A percentile compares a stretch with the other conserved stretches of the same genome.
phyloP scores from a whole-genome alignment of 1,139 yeast species.

The Spencermartinsiella ligniputridi region DNA sequence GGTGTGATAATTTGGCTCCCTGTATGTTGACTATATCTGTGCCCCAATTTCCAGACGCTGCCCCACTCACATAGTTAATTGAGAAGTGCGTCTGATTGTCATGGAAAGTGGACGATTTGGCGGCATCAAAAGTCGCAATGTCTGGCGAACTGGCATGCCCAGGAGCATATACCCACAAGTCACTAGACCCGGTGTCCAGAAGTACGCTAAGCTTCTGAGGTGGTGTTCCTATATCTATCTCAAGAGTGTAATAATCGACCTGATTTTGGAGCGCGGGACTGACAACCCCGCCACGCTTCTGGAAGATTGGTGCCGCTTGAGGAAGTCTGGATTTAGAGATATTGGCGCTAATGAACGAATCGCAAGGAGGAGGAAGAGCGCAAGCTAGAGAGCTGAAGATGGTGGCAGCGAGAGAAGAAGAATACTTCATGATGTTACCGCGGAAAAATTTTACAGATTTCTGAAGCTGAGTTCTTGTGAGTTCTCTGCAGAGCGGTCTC shows the following conservation, averaged over 20 bases:
- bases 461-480: too few species aligned
- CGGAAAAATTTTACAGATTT: too few species aligned
- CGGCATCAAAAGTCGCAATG: conserved; percentile 4
- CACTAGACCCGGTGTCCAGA: conserved; percentile 65
- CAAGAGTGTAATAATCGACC: conserved; percentile 8
- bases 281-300: not conserved
- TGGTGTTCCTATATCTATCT: conserved; percentile 27
- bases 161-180: conserved; percentile 49
- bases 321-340: not conserved
- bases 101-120: conserved; percentile 21
- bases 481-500: too few species aligned
- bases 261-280: conserved; percentile 5
- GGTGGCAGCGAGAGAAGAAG: too few species aligned
- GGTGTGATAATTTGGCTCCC: conserved; percentile 20
- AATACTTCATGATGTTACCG: too few species aligned
- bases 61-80: conserved; percentile 27
- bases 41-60: conserved; percentile 46
- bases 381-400: too few species aligned
- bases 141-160: conserved; percentile 3
- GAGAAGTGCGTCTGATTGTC: conserved; percentile 18
- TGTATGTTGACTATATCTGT: conserved; percentile 41
- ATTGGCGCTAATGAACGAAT: not conserved
- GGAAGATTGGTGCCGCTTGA: not conserved
- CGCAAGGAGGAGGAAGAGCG: not conserved
- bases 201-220: conserved; percentile 23